Base-by-base conservation (phyloP, 2,329 filamentous ascomycete genomes). In the Hypoxylon rubiginosum region DNA sequence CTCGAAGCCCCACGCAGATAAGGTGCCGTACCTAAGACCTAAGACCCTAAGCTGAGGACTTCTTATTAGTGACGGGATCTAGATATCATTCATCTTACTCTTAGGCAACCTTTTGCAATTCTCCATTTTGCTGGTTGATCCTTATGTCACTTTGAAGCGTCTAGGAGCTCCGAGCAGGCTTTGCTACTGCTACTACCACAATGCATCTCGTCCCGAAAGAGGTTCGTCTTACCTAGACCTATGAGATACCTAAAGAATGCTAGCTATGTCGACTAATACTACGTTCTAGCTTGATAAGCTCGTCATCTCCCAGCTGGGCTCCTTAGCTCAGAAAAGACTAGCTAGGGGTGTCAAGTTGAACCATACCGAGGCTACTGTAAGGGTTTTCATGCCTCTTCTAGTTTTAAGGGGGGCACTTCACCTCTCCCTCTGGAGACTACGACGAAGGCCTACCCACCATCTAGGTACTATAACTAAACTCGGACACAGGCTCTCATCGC, bases 291-390 rank as follows among this genome's bases (percentile, higher is more conserved):
- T 98, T 76, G 95, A 98, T 85, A 98, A 98, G 89, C 92, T 98
- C 81, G 87, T 91, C 78, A 95, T 97, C 77, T 92, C 94, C 58
- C 93, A 97, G 81, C 84, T 97, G 67, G 95, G 95, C 73, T 86
- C 91, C 71, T 86, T 97, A 52, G 95, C 95, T 58, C 95, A 98
- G 83, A 88, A 91, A 70, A 89, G 95, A 65, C 89, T 98, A 71
- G 95, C 95, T 32, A 86, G 95, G 74, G 95, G 95, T 55, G 90
- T 97, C 58, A 91, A 90, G 77, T 83, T 98, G 73, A 98, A 98
- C 77, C 93, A 97, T 82, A 86, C 91, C 32, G 95, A 98, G 83
- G 93, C 95, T 67, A 90, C 89, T 71, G 93, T 96, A 80, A 75
- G 79, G 7, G 68, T 62, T 41, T 59, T 39, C 15, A 28, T 19